phyloP scores from a whole-genome alignment of 805 yeast species.

The Vanderwaltozyma polyspora region DNA sequence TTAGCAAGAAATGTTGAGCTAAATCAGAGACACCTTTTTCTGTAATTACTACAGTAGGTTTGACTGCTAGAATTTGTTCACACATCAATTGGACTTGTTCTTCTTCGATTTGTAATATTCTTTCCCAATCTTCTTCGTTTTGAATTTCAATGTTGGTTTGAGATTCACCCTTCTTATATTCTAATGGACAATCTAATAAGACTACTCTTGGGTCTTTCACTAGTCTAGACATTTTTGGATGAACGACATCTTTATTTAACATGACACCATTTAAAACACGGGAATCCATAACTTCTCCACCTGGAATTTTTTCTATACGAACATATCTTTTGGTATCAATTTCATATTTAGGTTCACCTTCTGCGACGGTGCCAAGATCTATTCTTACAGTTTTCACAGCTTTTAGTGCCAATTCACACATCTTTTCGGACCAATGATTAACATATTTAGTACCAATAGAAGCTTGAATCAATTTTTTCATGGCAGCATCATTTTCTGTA shows the following conservation, averaged over 20 bases:
- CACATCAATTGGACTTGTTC: slow-evolving; percentile 87
- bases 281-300: slow-evolving; percentile 91
- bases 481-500: slow-evolving; percentile 68
- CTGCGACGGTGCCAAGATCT: slow-evolving; percentile 33
- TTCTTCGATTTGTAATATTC: slow-evolving; percentile 92
- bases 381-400: slow-evolving; percentile 79
- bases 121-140: slow-evolving; percentile 91
- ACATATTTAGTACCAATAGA: slow-evolving; percentile 95
- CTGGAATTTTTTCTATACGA: slow-evolving; percentile 91
- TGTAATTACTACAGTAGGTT: slow-evolving; percentile 90
- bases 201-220: slow-evolving; percentile 84
- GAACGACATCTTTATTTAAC: slow-evolving; percentile 95
- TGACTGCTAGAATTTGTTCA: slow-evolving; percentile 69
- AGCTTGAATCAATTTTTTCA: slow-evolving; percentile 76
- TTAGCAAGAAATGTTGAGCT: slow-evolving; percentile 91
- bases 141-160: slow-evolving; percentile 97
- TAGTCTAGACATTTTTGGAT: slow-evolving; percentile 90
- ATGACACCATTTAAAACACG: slow-evolving; percentile 82
- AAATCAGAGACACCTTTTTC: slow-evolving; percentile 97
- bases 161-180: slow-evolving; percentile 97
- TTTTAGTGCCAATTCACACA: slow-evolving; percentile 79
- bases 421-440: slow-evolving; percentile 76
- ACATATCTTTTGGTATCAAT: slow-evolving; percentile 89
- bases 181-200: slow-evolving; percentile 90
- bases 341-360: slow-evolving; percentile 52